Base-by-base conservation (phyloP, 2,329 filamentous ascomycete genomes). In the Calonectria honghensis region DNA sequence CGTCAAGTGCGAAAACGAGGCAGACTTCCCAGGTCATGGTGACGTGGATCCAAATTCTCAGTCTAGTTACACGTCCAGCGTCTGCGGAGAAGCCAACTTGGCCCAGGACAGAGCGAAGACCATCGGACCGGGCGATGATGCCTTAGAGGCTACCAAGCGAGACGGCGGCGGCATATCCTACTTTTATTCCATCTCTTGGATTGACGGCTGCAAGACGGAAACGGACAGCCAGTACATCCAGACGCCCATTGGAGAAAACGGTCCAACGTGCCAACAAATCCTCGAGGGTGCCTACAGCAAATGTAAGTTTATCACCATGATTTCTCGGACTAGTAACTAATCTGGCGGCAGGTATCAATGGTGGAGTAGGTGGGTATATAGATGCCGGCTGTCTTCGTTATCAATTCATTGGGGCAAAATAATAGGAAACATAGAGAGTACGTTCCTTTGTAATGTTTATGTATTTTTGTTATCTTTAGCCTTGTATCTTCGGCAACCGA, bases 331-430 rank as follows among this genome's bases (percentile, higher is more conserved):
- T 14, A 4, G 24, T 27, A 2, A 10, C 50, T 51, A 29, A 51
- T 27, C 50, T 14, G 11, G 9, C n/a, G 50, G 1, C 24, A 51
- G 50, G 50, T 29, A 29, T 14, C n/a, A 51, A 51, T 14, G 50
- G 50, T 14, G 24, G 50, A 29, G 68, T 74, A 27, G 68, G 68
- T 18, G 68, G 68, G 6, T 54, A 71, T 27, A 65, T 71, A 16
- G 72, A 74, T 39, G 68, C 51, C 29, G 68, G 72, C 0, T 74
- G 72, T 64, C 51, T 74, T 20, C 61, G 68, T 18, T 74, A 68
- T 37, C 37, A 13, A 51, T 51, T 29, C 24, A 51, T 51, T 29
- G 50, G 24, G 50, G 24, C 50, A 2, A 51, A 27, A 14, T 51
- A 16, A 51, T 7, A 3, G 3, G 45, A 18, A n/a, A 20, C 14